phyloP scores from a whole-genome alignment of 441 rosid genomes.

The Gossypium schwendimanii region DNA sequence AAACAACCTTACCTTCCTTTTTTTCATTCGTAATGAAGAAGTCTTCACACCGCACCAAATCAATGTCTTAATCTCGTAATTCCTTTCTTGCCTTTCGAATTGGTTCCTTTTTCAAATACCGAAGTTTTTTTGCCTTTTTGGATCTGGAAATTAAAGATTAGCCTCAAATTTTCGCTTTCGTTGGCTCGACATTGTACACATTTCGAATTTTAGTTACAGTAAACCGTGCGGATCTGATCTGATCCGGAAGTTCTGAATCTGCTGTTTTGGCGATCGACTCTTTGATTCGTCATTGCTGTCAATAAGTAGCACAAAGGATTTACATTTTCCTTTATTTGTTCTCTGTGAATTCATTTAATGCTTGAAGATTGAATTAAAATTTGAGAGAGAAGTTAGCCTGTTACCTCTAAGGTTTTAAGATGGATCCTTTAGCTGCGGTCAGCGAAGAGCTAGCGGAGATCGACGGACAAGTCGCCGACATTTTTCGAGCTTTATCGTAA shows the following conservation, averaged over 20 bases:
- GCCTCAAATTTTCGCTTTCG: background rate
- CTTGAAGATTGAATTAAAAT: background rate
- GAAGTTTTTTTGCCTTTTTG: background rate
- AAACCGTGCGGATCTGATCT: background rate
- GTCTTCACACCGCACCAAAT: background rate
- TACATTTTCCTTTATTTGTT: background rate
- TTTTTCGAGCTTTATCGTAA: slow-evolving; percentile 85
- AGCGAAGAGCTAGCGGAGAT: slow-evolving; percentile 79
- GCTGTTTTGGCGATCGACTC: background rate
- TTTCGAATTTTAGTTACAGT: background rate
- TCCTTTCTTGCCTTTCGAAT: background rate
- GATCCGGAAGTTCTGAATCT: background rate
- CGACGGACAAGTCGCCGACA: slow-evolving; percentile 75
- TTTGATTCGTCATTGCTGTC: background rate
- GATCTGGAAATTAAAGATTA: slow-evolving; percentile 1
- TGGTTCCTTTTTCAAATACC: background rate
- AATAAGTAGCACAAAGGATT: background rate
- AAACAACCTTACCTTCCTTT: background rate
- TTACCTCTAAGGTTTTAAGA: slow-evolving; percentile 14
- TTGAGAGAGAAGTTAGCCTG: background rate
- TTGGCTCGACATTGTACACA: background rate
- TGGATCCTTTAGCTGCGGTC: slow-evolving; percentile 60
- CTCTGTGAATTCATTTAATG: slow-evolving; percentile 1
- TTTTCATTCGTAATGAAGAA: background rate
- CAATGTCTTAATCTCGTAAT: background rate